A percentile compares a stretch with the other conserved stretches of the same genome.
phyloP scores from a whole-genome alignment of 2,329 filamentous ascomycete species.

The Colletotrichum cuscutae region DNA sequence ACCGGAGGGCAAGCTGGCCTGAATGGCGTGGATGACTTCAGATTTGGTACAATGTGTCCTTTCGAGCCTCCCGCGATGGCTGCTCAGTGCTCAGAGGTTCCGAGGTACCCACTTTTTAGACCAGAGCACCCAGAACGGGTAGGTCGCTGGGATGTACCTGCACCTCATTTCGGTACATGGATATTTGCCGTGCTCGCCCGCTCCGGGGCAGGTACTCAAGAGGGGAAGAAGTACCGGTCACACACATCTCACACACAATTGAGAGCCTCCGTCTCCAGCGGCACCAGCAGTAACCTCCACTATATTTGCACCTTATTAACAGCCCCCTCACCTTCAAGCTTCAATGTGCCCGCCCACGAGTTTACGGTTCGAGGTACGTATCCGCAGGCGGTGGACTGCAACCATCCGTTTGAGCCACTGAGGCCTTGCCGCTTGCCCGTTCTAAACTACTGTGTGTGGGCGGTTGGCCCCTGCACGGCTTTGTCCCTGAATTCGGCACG shows the following conservation, averaged over 20 bases:
- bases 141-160: slow-evolving; percentile 30
- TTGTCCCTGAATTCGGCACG: slow-evolving; percentile 28
- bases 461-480: slow-evolving; percentile 18
- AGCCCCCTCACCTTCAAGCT: background rate
- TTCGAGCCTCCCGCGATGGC: slow-evolving; percentile 33
- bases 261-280: background rate
- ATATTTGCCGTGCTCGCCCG: background rate
- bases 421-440: slow-evolving; percentile 14
- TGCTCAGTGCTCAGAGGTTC: slow-evolving; percentile 24
- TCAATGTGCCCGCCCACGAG: background rate
- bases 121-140: slow-evolving; percentile 29
- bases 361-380: slow-evolving; percentile 31
- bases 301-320: background rate
- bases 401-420: slow-evolving; percentile 22
- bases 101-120: slow-evolving; percentile 34
- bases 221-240: slow-evolving; percentile 19
- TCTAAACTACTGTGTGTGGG: slow-evolving; percentile 3
- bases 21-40: slow-evolving; percentile 32
- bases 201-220: slow-evolving; percentile 7
- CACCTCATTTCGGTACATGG: background rate
- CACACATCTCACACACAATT: background rate
- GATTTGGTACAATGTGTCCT: slow-evolving; percentile 35
- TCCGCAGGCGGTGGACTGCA: slow-evolving; percentile 29
- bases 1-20: slow-evolving; percentile 30
- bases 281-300: background rate